phyloP scores from a whole-genome alignment of 352 stramenopile species.

The Phytopythium helicoides region DNA sequence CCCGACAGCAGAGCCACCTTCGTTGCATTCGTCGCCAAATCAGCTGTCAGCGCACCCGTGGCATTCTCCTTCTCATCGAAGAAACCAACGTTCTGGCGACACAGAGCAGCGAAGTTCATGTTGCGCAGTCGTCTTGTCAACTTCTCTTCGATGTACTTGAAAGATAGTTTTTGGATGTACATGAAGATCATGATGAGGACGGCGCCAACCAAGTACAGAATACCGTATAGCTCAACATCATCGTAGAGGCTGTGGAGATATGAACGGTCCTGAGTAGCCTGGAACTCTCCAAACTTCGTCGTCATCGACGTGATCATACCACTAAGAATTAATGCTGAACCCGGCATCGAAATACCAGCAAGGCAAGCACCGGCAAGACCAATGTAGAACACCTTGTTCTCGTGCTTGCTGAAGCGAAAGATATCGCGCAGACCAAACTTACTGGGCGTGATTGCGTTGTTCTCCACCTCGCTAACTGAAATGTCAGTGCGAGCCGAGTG shows the following conservation, averaged over 20 bases:
- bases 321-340: slow-evolving; percentile 22
- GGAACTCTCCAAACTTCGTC: slow-evolving; percentile 19
- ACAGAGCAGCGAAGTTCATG: slow-evolving; percentile 35
- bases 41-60: slow-evolving; percentile 66
- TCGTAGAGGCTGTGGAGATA: slow-evolving; percentile 22
- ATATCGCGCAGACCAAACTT: slow-evolving; percentile 4
- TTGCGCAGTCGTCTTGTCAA: slow-evolving; percentile 35
- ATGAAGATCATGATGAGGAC: slow-evolving; percentile 19
- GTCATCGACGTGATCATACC: slow-evolving; percentile 26
- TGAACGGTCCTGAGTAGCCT: slow-evolving; percentile 11
- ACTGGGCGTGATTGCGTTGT: slow-evolving; percentile 3
- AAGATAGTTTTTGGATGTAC: slow-evolving; percentile 26
- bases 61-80: slow-evolving; percentile 64
- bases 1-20: slow-evolving; percentile 40
- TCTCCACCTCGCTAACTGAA: slow-evolving; percentile 13
- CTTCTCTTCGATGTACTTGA: slow-evolving; percentile 43
- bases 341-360: no score
- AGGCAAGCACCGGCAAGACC: no score
- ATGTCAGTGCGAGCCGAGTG: slow-evolving; percentile 19
- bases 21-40: slow-evolving; percentile 47
- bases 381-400: slow-evolving; percentile 5
- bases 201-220: slow-evolving; percentile 20
- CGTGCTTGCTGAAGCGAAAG: slow-evolving; percentile 4
- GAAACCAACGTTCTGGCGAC: slow-evolving; percentile 51
- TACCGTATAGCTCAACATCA: slow-evolving; percentile 20